Base-by-base conservation (phyloP, 306 rosid species). In the Quercus alba region DNA sequence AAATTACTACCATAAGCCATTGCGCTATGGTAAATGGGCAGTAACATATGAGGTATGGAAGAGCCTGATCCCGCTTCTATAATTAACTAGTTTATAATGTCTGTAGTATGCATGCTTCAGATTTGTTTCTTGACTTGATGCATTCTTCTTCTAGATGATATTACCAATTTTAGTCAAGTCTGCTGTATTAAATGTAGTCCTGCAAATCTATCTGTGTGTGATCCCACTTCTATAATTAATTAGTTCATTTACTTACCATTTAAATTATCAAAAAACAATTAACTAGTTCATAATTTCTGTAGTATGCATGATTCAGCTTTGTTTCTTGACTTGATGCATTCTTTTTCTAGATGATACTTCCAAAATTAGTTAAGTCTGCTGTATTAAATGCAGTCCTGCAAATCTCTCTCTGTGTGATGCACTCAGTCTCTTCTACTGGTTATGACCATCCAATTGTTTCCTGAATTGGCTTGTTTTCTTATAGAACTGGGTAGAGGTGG, bases 1-100 rank as follows among this genome's bases (percentile, higher is more conserved):
- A 75, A 95, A 95, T 81, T 93, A 91, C 86, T 80, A 73, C 82
- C 99, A 93, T 81, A 89, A 84, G 84, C 99, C 99, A 58, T 86
- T 93, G 85, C 99, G 99, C 74, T 52, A 76, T 52, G 99, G 99
- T 56, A 95, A 95, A 93, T 95, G 99, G 99, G 97, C 98, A 1
- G 99, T 95, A 66, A 93, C 99, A 67, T 91, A 89, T 66, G 94
- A 93, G 98, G 99, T 95, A 87, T 71, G 52, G 19, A 57, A 79
- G 52, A 77, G 79, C 38, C 44, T 75, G 41, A n/a, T 59, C 38
- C 70, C 23, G 12, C 18, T 57, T 3, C 3, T 56, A 38, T 30
- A n/a, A 8, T 51, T 56, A 33, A 44, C 49, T 46, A 23, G 35
- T 52, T 72, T 9, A 1, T 61, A 15, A 12, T 25, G 4, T 13